These are phyloP conservation scores for Phytopythium montanum DNA, from an alignment of 352 stramenopile genomes.

Conservation along the genomic window DNA sequence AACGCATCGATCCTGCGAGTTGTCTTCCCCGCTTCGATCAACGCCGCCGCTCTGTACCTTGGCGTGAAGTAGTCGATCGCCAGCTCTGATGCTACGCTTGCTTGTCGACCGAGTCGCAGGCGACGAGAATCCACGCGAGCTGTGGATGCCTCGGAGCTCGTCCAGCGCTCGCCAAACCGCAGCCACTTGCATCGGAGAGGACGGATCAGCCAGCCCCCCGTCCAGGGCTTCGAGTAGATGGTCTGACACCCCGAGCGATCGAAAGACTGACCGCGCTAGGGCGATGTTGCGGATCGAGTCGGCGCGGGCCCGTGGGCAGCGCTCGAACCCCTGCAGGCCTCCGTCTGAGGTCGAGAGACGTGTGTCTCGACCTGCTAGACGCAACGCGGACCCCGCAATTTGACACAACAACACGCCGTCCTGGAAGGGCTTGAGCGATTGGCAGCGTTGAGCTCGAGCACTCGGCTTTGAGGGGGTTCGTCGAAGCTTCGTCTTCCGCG, in stretches of 20 bases:
- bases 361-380: not conserved
- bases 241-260: not conserved
- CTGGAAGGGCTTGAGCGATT: conserved; percentile 13
- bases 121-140: not conserved
- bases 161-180: not conserved
- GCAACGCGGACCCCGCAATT: conserved; percentile 20
- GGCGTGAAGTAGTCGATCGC: not conserved
- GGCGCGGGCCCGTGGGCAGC: conserved; percentile 7
- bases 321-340: not conserved
- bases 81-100: not conserved
- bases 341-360: not conserved
- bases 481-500: too few relatives aligned
- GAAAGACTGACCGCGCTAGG: conserved; percentile 12
- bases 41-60: not conserved
- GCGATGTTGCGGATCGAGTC: conserved; percentile 14
- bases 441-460: not conserved
- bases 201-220: not conserved
- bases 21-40: not conserved
- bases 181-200: not conserved
- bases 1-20: not conserved
- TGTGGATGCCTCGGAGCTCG: not conserved
- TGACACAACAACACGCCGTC: conserved; percentile 34
- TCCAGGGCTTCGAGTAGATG: not conserved
- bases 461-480: not conserved
- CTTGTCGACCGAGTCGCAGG: not conserved